A percentile compares a stretch with the other conserved stretches of the same genome.
These are phyloP conservation scores for Jasminum sambac DNA, from an alignment of 257 asterid species.

Conservation along the genomic window DNA sequence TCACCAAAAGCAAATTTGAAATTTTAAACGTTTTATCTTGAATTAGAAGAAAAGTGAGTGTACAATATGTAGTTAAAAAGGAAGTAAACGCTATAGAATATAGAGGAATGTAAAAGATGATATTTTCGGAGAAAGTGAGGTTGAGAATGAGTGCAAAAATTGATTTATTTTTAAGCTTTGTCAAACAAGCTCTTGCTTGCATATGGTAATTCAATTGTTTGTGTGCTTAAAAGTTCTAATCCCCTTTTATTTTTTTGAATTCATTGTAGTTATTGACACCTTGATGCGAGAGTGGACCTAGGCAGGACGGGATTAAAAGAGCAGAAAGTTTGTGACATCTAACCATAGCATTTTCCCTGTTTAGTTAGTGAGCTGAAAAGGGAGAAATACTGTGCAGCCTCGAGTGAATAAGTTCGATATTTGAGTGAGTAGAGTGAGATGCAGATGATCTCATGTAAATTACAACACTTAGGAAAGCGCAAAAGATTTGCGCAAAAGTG, in stretches of 20 bases:
- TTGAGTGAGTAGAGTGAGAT: slow-evolving; percentile 15
- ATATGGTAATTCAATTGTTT: too few species aligned
- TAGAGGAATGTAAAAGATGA: too few species aligned
- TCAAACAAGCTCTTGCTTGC: too few species aligned
- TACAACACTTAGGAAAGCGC: slow-evolving; percentile 12
- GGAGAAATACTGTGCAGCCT: slow-evolving; percentile 18
- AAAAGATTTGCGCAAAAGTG: slow-evolving; percentile 16
- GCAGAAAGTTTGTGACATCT: background rate
- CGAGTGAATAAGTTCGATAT: slow-evolving; percentile 21
- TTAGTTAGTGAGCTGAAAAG: background rate
- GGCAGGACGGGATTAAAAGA: background rate
- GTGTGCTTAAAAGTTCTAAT: background rate
- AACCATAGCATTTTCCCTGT: slow-evolving; percentile 10
- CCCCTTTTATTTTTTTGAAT: slow-evolving; percentile 10
- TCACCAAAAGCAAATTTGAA: background rate
- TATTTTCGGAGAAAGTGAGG: too few species aligned
- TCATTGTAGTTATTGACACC: slow-evolving; percentile 19
- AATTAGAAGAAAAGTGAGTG: too few species aligned
- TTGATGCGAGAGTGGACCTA: slow-evolving; percentile 21
- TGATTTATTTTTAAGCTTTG: too few species aligned
- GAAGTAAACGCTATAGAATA: too few species aligned
- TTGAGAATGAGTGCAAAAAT: too few species aligned
- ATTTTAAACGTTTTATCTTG: background rate
- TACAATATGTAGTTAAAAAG: too few species aligned
- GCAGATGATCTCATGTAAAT: slow-evolving; percentile 28